Percentiles rank a stretch among this genome's conserved stretches.
Evolutionary conservation across 208 protist species (phyloP).

Genomic region (Leishmania major): DNA sequence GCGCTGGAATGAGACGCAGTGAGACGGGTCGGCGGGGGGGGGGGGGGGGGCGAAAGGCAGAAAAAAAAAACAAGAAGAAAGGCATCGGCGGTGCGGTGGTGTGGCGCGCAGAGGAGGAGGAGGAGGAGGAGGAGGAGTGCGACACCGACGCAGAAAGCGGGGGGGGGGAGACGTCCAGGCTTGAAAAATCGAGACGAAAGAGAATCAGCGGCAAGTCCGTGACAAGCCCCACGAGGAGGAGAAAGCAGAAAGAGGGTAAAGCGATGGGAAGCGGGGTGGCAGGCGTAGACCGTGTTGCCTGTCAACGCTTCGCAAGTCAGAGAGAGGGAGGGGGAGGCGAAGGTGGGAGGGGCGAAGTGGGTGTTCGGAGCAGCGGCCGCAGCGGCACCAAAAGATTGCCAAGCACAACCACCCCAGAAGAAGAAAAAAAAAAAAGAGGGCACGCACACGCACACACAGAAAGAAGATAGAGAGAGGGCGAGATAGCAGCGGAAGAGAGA

Average conservation of each 20-base stretch:
- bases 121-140: not conserved
- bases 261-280: not conserved
- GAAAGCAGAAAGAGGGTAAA: not conserved
- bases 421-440: not conserved
- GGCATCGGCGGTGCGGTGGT: not conserved
- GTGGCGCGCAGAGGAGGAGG: not conserved
- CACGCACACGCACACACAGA: not conserved
- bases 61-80: not conserved
- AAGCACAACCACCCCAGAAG: not conserved
- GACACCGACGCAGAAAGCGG: not conserved
- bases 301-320: not conserved
- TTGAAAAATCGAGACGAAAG: conserved; percentile 2
- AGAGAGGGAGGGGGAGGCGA: not conserved
- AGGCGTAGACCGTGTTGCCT: not conserved
- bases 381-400: too few relatives aligned
- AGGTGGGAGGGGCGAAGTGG: not conserved
- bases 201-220: not conserved
- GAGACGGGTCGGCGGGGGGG: not conserved
- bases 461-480: not conserved
- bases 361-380: not conserved
- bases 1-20: not conserved
- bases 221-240: not conserved
- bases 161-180: too few relatives aligned
- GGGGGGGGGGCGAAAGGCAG: not conserved
- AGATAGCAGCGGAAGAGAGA: conserved; percentile 11